Percentiles rank a stretch among this genome's conserved stretches.
Conservation (phyloP, 495 filamentous ascomycete species). For the Penicillium verhagenii region DNA sequence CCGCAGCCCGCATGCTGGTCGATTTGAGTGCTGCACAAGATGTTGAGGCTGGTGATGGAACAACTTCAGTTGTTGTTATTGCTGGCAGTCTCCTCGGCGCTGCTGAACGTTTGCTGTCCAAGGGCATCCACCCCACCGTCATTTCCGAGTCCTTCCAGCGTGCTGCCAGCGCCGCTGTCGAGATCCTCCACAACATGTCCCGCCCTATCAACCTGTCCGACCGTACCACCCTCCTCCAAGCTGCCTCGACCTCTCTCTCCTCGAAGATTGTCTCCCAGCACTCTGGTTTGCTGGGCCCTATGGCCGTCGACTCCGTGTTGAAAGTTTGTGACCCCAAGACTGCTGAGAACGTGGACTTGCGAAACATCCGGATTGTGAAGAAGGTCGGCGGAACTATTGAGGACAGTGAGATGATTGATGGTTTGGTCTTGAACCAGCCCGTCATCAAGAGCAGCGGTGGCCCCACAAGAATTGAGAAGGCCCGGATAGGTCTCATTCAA, state of each 20-base stretch:
- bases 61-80: constrained; percentile 97
- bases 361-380: constrained; percentile 95
- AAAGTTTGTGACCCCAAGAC: constrained; percentile 94
- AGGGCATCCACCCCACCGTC: constrained; percentile 96
- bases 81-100: constrained; percentile 91
- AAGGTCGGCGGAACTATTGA: constrained; percentile 98
- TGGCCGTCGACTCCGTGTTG: constrained; percentile 94
- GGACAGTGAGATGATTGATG: constrained; percentile 96
- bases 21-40: constrained; percentile 96
- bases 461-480: constrained; percentile 93
- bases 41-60: constrained; percentile 97
- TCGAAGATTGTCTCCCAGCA: constrained; percentile 99
- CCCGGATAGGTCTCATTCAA: constrained; percentile 93
- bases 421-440: constrained; percentile 85
- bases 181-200: constrained; percentile 92
- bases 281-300: constrained; percentile 85
- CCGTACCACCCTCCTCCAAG: constrained; percentile 86
- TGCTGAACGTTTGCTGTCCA: constrained; percentile 81
- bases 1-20: constrained; percentile 97
- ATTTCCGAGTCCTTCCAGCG: constrained; percentile 98
- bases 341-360: constrained; percentile 93
- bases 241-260: constrained; percentile 93
- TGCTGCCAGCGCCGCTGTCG: constrained; percentile 81
- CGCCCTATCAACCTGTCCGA: constrained; percentile 88
- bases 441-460: constrained; percentile 93